These are phyloP conservation scores for Gossypium lobatum DNA, from an alignment of 441 rosid species.

Conservation along the genomic window DNA sequence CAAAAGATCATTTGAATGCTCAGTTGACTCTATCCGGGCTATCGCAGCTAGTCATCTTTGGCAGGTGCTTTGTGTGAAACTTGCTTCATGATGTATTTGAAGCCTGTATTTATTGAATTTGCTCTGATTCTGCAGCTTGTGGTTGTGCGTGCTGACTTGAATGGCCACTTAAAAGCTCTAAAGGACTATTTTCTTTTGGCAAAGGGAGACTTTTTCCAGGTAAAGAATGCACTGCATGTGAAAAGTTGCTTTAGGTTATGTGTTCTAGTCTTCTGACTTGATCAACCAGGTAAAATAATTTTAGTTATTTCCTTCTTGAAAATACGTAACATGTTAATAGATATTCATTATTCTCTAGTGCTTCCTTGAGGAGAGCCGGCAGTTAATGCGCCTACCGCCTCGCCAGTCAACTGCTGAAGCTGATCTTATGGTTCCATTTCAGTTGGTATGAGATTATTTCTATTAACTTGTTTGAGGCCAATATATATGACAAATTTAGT, in stretches of 20 bases:
- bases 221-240: slow-evolving; percentile 21
- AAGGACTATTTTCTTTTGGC: slow-evolving; percentile 95
- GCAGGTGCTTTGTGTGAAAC: slow-evolving; percentile 56
- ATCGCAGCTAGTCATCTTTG: slow-evolving; percentile 98
- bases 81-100: slow-evolving; percentile 10
- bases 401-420: slow-evolving; percentile 97
- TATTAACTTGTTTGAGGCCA: neutral
- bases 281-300: neutral
- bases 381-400: slow-evolving; percentile 93
- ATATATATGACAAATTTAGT: neutral
- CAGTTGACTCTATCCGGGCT: slow-evolving; percentile 83
- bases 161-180: slow-evolving; percentile 91
- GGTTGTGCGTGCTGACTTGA: slow-evolving; percentile 86
- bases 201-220: slow-evolving; percentile 98
- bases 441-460: slow-evolving; percentile 53
- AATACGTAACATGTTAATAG: neutral
- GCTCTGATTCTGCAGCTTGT: slow-evolving; percentile 63
- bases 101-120: slow-evolving; percentile 15
- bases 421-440: slow-evolving; percentile 95
- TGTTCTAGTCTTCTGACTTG: neutral
- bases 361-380: slow-evolving; percentile 95
- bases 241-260: neutral
- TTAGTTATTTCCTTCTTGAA: slow-evolving; percentile 1
- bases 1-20: slow-evolving; percentile 84
- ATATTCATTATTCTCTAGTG: slow-evolving; percentile 46